Percentiles rank a stretch among this genome's conserved stretches.
Conservation (phyloP, 2,329 filamentous ascomycete species). For the Dactylella cylindrospora region DNA sequence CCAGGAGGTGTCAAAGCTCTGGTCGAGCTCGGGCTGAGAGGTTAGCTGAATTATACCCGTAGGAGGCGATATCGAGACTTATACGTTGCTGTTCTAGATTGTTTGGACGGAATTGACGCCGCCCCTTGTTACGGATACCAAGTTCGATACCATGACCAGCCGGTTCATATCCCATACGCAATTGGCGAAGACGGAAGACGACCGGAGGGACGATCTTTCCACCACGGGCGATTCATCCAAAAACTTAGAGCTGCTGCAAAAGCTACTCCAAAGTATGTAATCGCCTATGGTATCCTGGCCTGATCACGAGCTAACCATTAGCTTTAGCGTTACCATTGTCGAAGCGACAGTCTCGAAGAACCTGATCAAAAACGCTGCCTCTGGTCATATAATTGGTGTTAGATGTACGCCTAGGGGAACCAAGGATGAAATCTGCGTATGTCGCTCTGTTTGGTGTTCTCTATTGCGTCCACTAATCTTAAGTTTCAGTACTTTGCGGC, state of each 20-base stretch:
- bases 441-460: conserved; percentile 2
- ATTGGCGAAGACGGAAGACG: conserved; percentile 59
- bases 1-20: conserved; percentile 84
- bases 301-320: conserved; percentile 11
- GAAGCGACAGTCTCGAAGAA: conserved; percentile 78
- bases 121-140: conserved; percentile 82
- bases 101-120: conserved; percentile 85
- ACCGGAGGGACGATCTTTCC: conserved; percentile 78
- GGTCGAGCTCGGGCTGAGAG: conserved; percentile 71
- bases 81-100: conserved; percentile 57
- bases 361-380: conserved; percentile 69
- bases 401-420: conserved; percentile 45
- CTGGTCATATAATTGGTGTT: conserved; percentile 77
- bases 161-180: conserved; percentile 73
- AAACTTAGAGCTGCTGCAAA: conserved; percentile 72
- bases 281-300: neutral
- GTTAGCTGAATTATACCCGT: conserved; percentile 32
- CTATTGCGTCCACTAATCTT: conserved; percentile 1
- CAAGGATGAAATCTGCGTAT: conserved; percentile 50
- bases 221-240: conserved; percentile 90
- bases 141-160: conserved; percentile 75
- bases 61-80: neutral
- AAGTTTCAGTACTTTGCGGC: conserved; percentile 73
- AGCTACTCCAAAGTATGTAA: conserved; percentile 64
- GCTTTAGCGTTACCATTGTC: conserved; percentile 69